Evolutionary conservation across 306 rosid genomes (phyloP), one percentile per base, ranked within the genome.

Genomic region (Cucumis melo): DNA sequence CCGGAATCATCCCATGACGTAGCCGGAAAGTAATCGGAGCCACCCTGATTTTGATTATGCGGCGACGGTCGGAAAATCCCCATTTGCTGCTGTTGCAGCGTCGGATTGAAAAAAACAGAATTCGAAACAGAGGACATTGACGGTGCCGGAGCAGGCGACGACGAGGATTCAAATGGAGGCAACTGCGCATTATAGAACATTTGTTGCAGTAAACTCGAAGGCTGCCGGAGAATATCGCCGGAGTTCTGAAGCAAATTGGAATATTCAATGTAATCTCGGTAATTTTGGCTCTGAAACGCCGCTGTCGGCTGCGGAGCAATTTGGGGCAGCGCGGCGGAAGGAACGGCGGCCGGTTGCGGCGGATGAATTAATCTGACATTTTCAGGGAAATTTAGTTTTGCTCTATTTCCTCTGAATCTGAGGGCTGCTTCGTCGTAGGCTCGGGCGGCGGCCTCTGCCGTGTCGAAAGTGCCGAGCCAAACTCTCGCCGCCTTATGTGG

Each of bases 391-490:
- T 93, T 93, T 11, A 93, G 91, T 71, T 93, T 93, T 5, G 98
- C 98, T 82, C 92, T 90, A 91, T 87, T 94, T 1, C 99, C 97
- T 79, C 98, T 85, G 83, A 91, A 94, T 76, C 88, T 85, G 81
- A 94, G 79, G 59, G 99, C 99, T 5, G 99, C 99, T 38, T 87
- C 96, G 36, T 94, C 99, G 78, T 94, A 94, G 13, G 99, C 99
- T 71, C 91, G 75, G 6, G 99, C 99, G 5, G 99, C 97, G 5
- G 91, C 99, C 68, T 91, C 97, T 3, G 99, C 99, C 0, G 97
- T 94, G 39, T 94, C 97, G 77, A 94, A 94, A 0, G 98, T 94
- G 1, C 98, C 98, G 5, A 94, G 97, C 98, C 98, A 94, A 11
- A 94, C 98, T 54, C 98, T 84, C 0, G 98, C 96, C 7, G 98